A percentile compares a stretch with the other conserved stretches of the same genome.
Evolutionary conservation across 2,329 filamentous ascomycete genomes (phyloP).

Genomic region (Beauveria sp.): DNA sequence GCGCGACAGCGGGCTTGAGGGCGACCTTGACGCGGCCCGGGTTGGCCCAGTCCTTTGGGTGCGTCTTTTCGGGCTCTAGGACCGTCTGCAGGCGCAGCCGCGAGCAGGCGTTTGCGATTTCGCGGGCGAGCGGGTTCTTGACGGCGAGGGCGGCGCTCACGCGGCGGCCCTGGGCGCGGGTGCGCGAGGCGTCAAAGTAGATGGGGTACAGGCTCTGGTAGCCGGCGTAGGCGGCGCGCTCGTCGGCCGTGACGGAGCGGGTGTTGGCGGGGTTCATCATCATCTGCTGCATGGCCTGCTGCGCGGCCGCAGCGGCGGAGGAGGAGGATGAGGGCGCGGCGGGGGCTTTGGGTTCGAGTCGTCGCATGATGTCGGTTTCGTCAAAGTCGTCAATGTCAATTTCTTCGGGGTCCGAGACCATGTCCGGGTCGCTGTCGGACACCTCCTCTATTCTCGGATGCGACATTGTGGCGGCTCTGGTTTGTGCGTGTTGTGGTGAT

Average conservation of each 20-base stretch:
- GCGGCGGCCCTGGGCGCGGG: constrained; percentile 72
- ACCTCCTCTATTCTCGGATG: constrained; percentile 90
- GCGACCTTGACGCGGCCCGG: constrained; percentile 80
- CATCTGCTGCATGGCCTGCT: constrained; percentile 20
- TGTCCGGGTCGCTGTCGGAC: constrained; percentile 64
- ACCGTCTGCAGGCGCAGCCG: constrained; percentile 63
- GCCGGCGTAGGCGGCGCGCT: constrained; percentile 56
- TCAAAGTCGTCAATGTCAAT: constrained; percentile 65
- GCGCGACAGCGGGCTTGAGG: constrained; percentile 45
- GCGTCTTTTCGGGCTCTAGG: constrained; percentile 84
- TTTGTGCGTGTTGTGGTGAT: not conserved
- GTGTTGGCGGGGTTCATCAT: constrained; percentile 16
- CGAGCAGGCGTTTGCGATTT: constrained; percentile 81
- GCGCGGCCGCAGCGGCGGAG: constrained; percentile 18
- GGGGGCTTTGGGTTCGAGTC: constrained; percentile 27
- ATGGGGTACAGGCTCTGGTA: constrained; percentile 90
- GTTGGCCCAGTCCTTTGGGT: constrained; percentile 97
- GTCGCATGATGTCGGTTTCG: constrained; percentile 49
- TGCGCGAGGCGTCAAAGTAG: constrained; percentile 78
- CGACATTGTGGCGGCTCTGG: constrained; percentile 51
- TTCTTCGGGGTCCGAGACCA: constrained; percentile 73
- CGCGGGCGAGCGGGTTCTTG: constrained; percentile 75
- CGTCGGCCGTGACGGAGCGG: constrained; percentile 28
- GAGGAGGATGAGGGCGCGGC: constrained; percentile 17
- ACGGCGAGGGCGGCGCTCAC: constrained; percentile 68